Evolutionary conservation across 345 rosid species (phyloP).

Genomic region (Pugionium dolabratum): DNA sequence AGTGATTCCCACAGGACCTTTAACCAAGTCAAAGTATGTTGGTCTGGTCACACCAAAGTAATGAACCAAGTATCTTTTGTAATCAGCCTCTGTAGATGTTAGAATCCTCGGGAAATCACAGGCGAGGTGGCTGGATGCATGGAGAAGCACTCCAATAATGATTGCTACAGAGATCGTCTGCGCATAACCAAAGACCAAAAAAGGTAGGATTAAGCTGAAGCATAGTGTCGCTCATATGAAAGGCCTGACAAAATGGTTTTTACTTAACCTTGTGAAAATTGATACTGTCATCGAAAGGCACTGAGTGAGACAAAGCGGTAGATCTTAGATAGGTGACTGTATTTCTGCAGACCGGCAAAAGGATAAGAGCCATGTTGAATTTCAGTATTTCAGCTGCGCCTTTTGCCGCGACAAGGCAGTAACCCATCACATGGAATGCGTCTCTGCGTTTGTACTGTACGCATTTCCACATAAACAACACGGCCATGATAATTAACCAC

Average conservation of each 20-base stretch:
- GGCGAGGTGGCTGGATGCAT: conserved; percentile 77
- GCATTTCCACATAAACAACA: conserved; percentile 79
- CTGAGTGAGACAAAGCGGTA: conserved; percentile 61
- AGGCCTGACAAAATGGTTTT: conserved; percentile 12
- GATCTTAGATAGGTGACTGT: conserved; percentile 88
- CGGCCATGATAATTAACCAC: conserved; percentile 75
- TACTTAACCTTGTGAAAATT: conserved; percentile 87
- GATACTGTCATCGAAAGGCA: conserved; percentile 90
- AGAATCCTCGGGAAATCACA: conserved; percentile 88
- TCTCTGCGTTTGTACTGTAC: conserved; percentile 63
- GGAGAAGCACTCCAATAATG: conserved; percentile 63
- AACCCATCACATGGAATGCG: conserved; percentile 79
- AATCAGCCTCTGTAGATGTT: conserved; percentile 37
- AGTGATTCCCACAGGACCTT: conserved; percentile 72
- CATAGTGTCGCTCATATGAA: conserved; percentile 1
- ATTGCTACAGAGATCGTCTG: conserved; percentile 40
- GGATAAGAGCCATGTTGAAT: conserved; percentile 92
- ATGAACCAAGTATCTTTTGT: conserved; percentile 32
- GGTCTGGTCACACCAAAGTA: conserved; percentile 70
- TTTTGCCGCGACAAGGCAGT: conserved; percentile 81
- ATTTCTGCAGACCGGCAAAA: conserved; percentile 87
- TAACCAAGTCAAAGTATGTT: conserved; percentile 61
- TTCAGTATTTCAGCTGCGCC: conserved; percentile 95
- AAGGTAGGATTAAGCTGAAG: not conserved
- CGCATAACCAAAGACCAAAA: not conserved